A percentile compares a stretch with the other conserved stretches of the same genome.
These are phyloP conservation scores for Colletotrichum sp. DNA, from an alignment of 2,329 filamentous ascomycete species.

Conservation along the genomic window DNA sequence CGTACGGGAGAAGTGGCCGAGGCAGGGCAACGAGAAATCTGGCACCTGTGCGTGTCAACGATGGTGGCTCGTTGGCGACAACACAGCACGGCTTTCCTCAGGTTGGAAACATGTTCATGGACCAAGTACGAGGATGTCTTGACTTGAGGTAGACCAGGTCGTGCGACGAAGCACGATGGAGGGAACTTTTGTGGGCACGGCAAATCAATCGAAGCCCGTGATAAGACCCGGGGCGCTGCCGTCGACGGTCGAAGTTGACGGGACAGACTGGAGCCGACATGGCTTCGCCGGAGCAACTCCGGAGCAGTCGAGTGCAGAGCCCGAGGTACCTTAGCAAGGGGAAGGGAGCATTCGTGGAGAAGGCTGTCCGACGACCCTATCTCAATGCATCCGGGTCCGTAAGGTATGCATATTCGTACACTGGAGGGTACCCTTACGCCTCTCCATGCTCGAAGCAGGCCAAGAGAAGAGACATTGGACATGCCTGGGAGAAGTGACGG, in stretches of 20 bases:
- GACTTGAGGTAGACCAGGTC: background rate
- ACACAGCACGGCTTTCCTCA: background rate
- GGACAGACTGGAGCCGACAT: background rate
- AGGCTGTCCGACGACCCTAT: background rate
- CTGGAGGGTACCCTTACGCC: background rate
- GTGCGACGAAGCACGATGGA: background rate
- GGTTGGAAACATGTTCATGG: background rate
- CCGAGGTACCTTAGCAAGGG: background rate
- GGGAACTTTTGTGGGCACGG: background rate
- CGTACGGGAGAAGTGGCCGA: constrained; percentile 3
- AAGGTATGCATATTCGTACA: background rate
- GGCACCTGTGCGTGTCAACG: background rate
- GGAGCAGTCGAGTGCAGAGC: background rate
- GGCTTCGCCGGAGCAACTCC: background rate
- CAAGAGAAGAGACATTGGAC: background rate
- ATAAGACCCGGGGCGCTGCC: background rate
- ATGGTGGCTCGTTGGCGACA: background rate
- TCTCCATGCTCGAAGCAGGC: background rate
- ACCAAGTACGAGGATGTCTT: background rate
- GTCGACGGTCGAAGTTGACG: background rate
- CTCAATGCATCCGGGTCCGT: background rate
- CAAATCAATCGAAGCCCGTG: background rate
- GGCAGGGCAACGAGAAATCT: background rate
- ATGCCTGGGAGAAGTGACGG: background rate
- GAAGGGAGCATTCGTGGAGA: background rate